phyloP scores from a whole-genome alignment of 2,329 filamentous ascomycete genomes.

The Alternaria sp. region DNA sequence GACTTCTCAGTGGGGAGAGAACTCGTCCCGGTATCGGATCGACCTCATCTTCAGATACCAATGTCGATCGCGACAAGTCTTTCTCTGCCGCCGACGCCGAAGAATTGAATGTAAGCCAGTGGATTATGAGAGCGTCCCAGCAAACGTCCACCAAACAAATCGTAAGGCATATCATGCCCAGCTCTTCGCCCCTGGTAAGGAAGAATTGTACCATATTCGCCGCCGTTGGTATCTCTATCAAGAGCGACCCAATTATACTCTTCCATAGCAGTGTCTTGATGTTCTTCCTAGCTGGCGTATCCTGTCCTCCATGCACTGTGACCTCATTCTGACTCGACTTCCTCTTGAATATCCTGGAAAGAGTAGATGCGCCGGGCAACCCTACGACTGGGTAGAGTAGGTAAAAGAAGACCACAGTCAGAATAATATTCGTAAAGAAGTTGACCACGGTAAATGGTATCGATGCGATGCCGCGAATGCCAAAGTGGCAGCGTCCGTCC shows the following conservation, averaged over 20 bases:
- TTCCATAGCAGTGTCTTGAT: slow-evolving; percentile 34
- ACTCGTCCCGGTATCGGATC: neutral
- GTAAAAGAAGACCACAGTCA: slow-evolving; percentile 47
- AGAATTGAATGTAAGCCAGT: slow-evolving; percentile 28
- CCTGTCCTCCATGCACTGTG: neutral
- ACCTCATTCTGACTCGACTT: neutral
- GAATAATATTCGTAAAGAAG: slow-evolving; percentile 39
- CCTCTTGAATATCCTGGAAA: neutral
- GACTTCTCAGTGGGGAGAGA: neutral
- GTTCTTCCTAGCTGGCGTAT: slow-evolving; percentile 22
- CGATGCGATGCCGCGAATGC: slow-evolving; percentile 40
- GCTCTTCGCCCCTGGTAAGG: slow-evolving; percentile 36
- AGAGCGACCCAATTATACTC: slow-evolving; percentile 37
- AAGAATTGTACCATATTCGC: slow-evolving; percentile 47
- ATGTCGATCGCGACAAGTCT: neutral
- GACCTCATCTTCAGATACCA: neutral
- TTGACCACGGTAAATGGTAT: slow-evolving; percentile 47
- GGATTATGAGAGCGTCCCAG: slow-evolving; percentile 24
- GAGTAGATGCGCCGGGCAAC: neutral
- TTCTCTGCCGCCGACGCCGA: slow-evolving; percentile 13
- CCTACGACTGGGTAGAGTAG: slow-evolving; percentile 36
- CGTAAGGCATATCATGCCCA: slow-evolving; percentile 48
- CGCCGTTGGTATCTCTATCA: slow-evolving; percentile 46
- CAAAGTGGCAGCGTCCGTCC: slow-evolving; percentile 46
- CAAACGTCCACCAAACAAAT: slow-evolving; percentile 47